These are phyloP conservation scores for Xylariaceae sp. DNA, from an alignment of 2,329 filamentous ascomycete species.

Conservation along the genomic window DNA sequence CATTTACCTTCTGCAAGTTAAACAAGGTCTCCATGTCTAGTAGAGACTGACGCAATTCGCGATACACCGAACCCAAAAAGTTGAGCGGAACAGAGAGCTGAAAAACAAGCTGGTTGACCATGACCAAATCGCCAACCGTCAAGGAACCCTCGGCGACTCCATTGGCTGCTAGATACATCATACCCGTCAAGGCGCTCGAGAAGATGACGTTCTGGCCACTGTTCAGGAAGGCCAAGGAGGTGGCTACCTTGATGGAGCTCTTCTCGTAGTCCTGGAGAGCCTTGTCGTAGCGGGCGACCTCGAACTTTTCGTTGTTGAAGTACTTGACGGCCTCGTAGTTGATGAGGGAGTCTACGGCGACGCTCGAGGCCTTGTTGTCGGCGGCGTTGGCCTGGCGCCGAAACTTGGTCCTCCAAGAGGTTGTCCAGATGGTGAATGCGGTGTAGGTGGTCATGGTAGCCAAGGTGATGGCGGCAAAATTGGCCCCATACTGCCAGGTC, in stretches of 20 bases:
- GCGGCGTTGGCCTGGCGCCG: conserved; percentile 92
- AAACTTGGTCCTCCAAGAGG: conserved; percentile 96
- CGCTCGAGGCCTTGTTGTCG: conserved; percentile 91
- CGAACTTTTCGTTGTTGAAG: conserved; percentile 98
- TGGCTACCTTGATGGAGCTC: conserved; percentile 95
- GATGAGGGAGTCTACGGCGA: conserved; percentile 93
- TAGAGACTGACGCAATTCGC: conserved; percentile 89
- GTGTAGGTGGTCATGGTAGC: conserved; percentile 91
- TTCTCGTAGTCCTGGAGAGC: conserved; percentile 84
- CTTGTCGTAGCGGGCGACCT: conserved; percentile 85
- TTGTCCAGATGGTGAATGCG: conserved; percentile 95
- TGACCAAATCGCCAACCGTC: conserved; percentile 93
- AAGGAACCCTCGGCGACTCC: conserved; percentile 79
- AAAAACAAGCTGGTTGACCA: conserved; percentile 99
- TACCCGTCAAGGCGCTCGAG: conserved; percentile 84
- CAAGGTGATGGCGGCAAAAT: conserved; percentile 88
- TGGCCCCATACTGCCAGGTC: conserved; percentile 89
- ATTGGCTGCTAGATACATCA: conserved; percentile 96
- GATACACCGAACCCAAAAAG: conserved; percentile 96
- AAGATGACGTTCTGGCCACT: conserved; percentile 97
- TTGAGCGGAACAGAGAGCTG: conserved; percentile 96
- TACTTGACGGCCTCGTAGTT: conserved; percentile 99
- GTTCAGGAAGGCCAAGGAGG: conserved; percentile 89
- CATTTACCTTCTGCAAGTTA: conserved; percentile 94
- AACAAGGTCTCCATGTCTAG: conserved; percentile 99